These are phyloP conservation scores for Platanthera zijinensis DNA, from an alignment of 106 monocot genomes.

Conservation along the genomic window DNA sequence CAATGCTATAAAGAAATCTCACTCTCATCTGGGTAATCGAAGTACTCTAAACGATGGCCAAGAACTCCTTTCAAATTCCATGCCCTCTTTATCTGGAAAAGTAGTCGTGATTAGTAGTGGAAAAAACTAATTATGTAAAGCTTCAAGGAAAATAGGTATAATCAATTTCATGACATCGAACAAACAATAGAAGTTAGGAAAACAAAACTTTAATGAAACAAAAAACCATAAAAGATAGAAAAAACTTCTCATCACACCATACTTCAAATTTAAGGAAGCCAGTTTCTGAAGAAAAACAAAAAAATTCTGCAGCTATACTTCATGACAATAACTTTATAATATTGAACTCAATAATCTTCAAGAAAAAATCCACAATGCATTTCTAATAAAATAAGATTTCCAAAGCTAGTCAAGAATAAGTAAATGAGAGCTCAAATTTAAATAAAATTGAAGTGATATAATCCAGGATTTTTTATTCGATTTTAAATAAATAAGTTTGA, in stretches of 20 bases:
- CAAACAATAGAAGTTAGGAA: not conserved
- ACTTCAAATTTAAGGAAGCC: not conserved
- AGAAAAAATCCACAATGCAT: not conserved
- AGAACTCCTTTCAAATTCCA: not conserved
- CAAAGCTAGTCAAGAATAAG: not conserved
- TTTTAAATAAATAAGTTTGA: too few relatives aligned
- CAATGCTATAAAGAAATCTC: not conserved
- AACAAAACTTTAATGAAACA: not conserved
- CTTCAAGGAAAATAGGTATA: not conserved
- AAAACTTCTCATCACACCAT: not conserved
- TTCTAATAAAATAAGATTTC: not conserved
- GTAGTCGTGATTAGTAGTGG: not conserved
- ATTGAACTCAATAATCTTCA: not conserved
- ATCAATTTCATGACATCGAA: not conserved
- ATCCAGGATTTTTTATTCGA: too few relatives aligned
- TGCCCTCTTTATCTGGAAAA: not conserved
- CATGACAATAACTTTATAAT: not conserved
- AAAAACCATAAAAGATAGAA: not conserved
- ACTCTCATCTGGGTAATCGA: conserved; percentile 12
- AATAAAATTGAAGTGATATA: too few relatives aligned
- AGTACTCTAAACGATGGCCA: conserved; percentile 1
- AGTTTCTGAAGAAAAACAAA: not conserved
- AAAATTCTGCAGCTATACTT: not conserved
- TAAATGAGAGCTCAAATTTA: not conserved
- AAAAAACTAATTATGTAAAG: not conserved